Evolutionary conservation across 2,329 filamentous ascomycete genomes (phyloP).

Genomic region (Macrophomina pseudophaseolina): DNA sequence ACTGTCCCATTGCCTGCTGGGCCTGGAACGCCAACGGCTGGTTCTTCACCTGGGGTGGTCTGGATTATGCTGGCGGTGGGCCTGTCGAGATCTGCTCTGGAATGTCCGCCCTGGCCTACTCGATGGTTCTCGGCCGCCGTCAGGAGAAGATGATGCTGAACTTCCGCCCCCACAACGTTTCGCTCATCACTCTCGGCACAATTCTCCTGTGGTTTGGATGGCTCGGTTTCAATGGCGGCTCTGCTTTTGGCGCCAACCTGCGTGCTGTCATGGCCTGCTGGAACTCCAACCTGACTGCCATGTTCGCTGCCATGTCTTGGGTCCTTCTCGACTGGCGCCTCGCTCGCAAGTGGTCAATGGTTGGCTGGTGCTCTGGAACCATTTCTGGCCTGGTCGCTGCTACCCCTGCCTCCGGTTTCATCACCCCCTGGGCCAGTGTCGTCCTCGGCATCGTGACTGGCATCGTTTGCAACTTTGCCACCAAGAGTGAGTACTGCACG

Average conservation of each 20-base stretch:
- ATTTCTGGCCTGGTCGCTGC: conserved; percentile 89
- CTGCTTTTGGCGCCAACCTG: conserved; percentile 89
- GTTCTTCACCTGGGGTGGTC: conserved; percentile 86
- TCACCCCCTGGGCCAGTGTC: conserved; percentile 70
- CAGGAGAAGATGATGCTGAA: conserved; percentile 96
- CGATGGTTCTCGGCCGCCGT: conserved; percentile 90
- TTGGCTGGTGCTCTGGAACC: conserved; percentile 89
- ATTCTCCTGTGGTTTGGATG: conserved; percentile 98
- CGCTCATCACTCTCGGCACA: conserved; percentile 92
- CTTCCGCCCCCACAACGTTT: conserved; percentile 99
- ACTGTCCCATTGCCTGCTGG: conserved; percentile 97
- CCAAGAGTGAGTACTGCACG: conserved; percentile 70
- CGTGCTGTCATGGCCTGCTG: conserved; percentile 96
- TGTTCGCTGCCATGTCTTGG: conserved; percentile 92
- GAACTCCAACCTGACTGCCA: conserved; percentile 94
- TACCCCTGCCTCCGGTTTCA: conserved; percentile 80
- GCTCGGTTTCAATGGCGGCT: conserved; percentile 98
- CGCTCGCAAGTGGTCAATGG: conserved; percentile 91
- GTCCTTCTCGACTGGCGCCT: conserved; percentile 94
- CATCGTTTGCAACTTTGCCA: conserved; percentile 80
- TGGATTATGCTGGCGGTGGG: conserved; percentile 95
- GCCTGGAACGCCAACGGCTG: conserved; percentile 95
- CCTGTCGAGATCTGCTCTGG: conserved; percentile 97
- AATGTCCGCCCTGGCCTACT: conserved; percentile 91
- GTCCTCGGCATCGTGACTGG: conserved; percentile 66